Evolutionary conservation across 2,329 filamentous ascomycete species (phyloP).

Genomic region (Sporothrix pallida): DNA sequence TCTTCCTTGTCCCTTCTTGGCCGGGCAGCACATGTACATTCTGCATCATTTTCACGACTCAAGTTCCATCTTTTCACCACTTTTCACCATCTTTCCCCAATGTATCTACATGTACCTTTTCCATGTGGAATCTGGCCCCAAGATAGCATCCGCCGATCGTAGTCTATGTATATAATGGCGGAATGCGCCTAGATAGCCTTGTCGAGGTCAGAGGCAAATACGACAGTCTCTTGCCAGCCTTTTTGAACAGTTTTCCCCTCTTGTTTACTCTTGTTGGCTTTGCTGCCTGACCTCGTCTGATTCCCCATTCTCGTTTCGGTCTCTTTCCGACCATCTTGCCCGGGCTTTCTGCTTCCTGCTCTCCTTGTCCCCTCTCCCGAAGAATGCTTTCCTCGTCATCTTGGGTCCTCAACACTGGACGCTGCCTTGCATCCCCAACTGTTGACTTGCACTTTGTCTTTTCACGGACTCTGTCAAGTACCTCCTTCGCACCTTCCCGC

Average conservation of each 20-base stretch:
- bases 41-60: too few species aligned
- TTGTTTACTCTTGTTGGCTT: not conserved
- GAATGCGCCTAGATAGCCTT: constrained; percentile 24
- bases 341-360: not conserved
- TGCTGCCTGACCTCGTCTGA: constrained; percentile 17
- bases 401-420: not conserved
- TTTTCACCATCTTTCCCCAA: too few species aligned
- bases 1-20: not conserved
- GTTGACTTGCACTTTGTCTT: not conserved
- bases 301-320: constrained; percentile 9
- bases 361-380: too few species aligned
- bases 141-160: constrained; percentile 9
- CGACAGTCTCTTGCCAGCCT: not conserved
- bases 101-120: not conserved
- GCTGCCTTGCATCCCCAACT: not conserved
- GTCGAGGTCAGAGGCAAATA: not conserved
- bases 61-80: too few species aligned
- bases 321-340: constrained; percentile 3
- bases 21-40: too few species aligned
- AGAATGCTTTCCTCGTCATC: not conserved
- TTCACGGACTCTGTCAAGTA: not conserved
- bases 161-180: constrained; percentile 14
- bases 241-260: not conserved
- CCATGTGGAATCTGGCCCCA: not conserved
- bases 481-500: not conserved